These are phyloP conservation scores for Polytrichum formosum DNA, from an alignment of 225 moss, liverwort and hornwort genomes.

Conservation along the genomic window DNA sequence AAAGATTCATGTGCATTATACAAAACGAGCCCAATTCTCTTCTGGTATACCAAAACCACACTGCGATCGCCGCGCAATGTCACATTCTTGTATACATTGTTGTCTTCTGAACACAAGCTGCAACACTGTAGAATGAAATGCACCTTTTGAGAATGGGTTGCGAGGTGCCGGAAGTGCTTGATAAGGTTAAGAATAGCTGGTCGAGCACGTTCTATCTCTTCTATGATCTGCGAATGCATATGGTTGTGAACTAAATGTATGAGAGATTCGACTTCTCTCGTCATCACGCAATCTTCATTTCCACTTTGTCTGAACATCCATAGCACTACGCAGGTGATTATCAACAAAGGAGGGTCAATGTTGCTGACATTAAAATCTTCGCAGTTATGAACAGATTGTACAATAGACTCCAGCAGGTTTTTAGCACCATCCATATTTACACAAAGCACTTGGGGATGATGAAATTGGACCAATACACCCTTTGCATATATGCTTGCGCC, in stretches of 20 bases:
- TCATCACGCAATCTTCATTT: neutral
- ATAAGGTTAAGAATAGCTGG: neutral
- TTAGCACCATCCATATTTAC: neutral
- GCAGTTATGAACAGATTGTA: neutral
- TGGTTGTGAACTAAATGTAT: neutral
- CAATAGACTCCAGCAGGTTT: slow-evolving; percentile 4
- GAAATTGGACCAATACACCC: slow-evolving; percentile 4
- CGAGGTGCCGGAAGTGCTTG: too few species aligned
- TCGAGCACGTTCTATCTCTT: slow-evolving; percentile 3
- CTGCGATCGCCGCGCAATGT: neutral
- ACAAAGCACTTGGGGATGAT: neutral
- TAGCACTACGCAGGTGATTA: slow-evolving; percentile 3
- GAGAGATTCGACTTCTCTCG: neutral
- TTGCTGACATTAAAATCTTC: neutral
- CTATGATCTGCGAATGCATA: neutral
- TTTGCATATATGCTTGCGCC: neutral
- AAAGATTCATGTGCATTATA: neutral
- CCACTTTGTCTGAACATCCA: slow-evolving; percentile 4
- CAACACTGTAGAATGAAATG: neutral
- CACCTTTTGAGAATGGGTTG: neutral
- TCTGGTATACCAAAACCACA: slow-evolving; percentile 1
- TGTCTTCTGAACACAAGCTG: neutral
- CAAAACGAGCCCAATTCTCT: neutral
- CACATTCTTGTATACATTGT: neutral
- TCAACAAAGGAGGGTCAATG: neutral